Evolutionary conservation across 306 rosid species (phyloP).

Genomic region (Hippophae tibetana): DNA sequence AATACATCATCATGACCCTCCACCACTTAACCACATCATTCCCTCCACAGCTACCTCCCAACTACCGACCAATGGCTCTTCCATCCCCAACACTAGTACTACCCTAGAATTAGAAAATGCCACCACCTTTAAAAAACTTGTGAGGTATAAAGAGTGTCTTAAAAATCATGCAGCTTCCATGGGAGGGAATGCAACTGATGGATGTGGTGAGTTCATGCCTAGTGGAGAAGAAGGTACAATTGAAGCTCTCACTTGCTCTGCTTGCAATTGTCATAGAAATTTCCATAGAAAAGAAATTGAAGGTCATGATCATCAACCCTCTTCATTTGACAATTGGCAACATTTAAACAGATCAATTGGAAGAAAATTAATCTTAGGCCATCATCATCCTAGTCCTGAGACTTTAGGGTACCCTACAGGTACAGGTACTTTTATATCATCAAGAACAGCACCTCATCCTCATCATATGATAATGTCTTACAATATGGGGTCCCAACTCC

Average conservation of each 20-base stretch:
- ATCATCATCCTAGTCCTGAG: constrained; percentile 27
- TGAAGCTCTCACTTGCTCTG: constrained; percentile 76
- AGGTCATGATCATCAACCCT: constrained; percentile 14
- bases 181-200: constrained; percentile 88
- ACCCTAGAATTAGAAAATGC: constrained; percentile 7
- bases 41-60: no score
- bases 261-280: constrained; percentile 84
- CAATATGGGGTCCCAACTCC: constrained; percentile 35
- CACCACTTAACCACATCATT: constrained; percentile 13
- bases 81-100: constrained; percentile 14
- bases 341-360: constrained; percentile 18
- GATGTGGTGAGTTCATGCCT: constrained; percentile 95
- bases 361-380: constrained; percentile 35
- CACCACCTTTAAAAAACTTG: constrained; percentile 4
- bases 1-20: constrained; percentile 28
- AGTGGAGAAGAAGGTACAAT: constrained; percentile 69
- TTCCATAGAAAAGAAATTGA: constrained; percentile 74
- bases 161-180: constrained; percentile 89
- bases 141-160: constrained; percentile 63
- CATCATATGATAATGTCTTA: constrained; percentile 66
- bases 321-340: constrained; percentile 7
- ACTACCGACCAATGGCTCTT: constrained; percentile 28
- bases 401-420: constrained; percentile 40
- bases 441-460: constrained; percentile 36
- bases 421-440: constrained; percentile 36